Evolutionary conservation across 495 filamentous ascomycete species (phyloP), one percentile per base, ranked within the genome.

Genomic region (Penicillium longicatenatum): DNA sequence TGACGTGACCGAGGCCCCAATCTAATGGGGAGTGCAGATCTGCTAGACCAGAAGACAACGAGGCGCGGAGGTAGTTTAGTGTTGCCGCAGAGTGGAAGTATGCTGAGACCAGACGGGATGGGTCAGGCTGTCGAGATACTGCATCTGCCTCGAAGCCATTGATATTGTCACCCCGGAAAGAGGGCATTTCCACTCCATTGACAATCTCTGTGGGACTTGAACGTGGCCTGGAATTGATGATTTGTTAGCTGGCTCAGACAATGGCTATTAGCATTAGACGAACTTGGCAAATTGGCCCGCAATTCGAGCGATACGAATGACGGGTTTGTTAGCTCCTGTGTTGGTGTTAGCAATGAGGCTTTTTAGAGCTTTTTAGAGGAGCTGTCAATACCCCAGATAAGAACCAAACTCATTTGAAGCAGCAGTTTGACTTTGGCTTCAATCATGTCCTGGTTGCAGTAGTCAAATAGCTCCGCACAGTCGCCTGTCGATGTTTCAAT

Each of bases 41-140:
- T 20, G 93, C 94, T 55, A 98, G 88, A 4, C 94, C 94, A 4
- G 90, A 92, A 2, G 91, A 79, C 37, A 98, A 74, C 48, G 92
- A 85, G 2, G 87, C 88, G 10, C 94, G 86, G 53, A 97, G 80
- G 72, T 93, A 97, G 76, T 98, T 98, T 24, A 97, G 79, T 0
- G 94, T 98, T 35, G 90, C 87, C 0, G 94, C 88, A 0, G 93
- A 97, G 75, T 98, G 91, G 71, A 96, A 93, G 76, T 98, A 98
- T 4, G 94, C 93, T 39, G 88, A 87, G 41, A 98, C 91, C 10
- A 98, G 81, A 30, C 94, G 81, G 33, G 81, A 77, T 17, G 94
- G 94, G 67, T 97, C 92, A 8, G 93, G 84, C 14, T 79, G 83
- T 62, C 94, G 77, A 35, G 92, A 86, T 12, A 85, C 83, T 0